Base-by-base conservation (phyloP, 805 yeast genomes). In the Yamadazyma nakazawae region DNA sequence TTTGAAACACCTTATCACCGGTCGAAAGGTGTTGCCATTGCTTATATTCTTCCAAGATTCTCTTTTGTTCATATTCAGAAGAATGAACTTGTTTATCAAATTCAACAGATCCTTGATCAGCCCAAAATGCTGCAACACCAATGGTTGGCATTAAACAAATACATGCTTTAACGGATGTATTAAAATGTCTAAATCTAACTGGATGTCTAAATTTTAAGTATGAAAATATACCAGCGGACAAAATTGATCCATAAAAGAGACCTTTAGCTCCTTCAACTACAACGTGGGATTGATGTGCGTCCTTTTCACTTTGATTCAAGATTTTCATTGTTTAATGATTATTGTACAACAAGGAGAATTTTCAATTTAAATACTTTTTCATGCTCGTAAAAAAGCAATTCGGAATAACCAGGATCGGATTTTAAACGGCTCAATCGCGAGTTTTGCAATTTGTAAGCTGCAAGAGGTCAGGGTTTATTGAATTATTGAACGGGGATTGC, bases 31-130 rank as follows among this genome's bases (percentile, higher is more conserved):
- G 53, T 39, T 66, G 63, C 75, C 75, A 72, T 19, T 57, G 49
- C 45, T 60, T 50, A 56, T 53, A 67, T 51, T 70, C 72, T 49
- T 69, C 67, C 54, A 72, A 34, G 21, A 68, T 48, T 51, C 58
- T 54, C 25, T 50, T 46, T 46, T 66, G 61, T 40, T 56, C 51
- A 41, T 62, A 61, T 10, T 56, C 64, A 25, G 63, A 54, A 12
- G 62, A 57, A 56, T 71, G 65, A 68, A 68, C 59, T 40, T 59
- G 56, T 42, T 64, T 58, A 52, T 72, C 76, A 47, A 70, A 72
- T 47, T 69, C 75, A 49, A 70, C 63, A 18, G 75, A 69, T 13
- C 77, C 77, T 48, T 68, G 70, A 50, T 72, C 77, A 12, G 75
- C 76, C 58, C 58, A 72, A 47, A 72, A 70, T 0, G 74, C 75